Percentiles rank a stretch among this genome's conserved stretches.
phyloP scores from a whole-genome alignment of 257 asterid species.

The Solanum lignicaule region DNA sequence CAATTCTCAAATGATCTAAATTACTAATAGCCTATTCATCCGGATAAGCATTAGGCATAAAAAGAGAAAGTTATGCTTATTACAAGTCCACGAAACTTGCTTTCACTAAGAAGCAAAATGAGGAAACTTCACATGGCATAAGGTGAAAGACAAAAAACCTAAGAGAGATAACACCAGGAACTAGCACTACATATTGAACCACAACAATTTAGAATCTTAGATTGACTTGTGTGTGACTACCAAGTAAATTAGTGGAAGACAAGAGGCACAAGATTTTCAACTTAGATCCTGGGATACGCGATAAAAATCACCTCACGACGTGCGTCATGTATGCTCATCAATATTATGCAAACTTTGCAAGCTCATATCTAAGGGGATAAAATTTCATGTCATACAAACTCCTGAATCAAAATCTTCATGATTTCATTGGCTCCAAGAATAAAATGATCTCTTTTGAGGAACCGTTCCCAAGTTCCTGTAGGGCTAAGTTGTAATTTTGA shows the following conservation, averaged over 20 bases:
- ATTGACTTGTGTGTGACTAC: neutral
- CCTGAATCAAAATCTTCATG: neutral
- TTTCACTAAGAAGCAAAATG: neutral
- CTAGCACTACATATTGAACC: neutral
- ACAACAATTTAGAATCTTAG: neutral
- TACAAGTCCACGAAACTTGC: neutral
- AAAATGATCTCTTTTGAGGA: neutral
- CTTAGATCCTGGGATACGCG: neutral
- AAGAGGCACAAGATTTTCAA: neutral
- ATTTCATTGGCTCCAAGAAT: neutral
- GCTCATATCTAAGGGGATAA: neutral
- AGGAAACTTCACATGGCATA: neutral
- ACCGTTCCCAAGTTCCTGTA: neutral
- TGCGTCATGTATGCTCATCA: neutral
- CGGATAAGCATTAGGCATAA: neutral
- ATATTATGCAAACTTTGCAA: neutral
- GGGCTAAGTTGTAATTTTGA: neutral
- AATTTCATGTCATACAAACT: neutral
- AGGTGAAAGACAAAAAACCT: neutral
- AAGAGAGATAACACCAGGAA: neutral
- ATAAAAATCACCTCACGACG: neutral
- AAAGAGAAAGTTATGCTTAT: neutral
- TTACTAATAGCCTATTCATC: neutral
- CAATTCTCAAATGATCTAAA: neutral
- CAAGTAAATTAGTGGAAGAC: neutral